These are phyloP conservation scores for Alternaria tenuissima DNA, from an alignment of 2,329 filamentous ascomycete genomes.

Conservation along the genomic window DNA sequence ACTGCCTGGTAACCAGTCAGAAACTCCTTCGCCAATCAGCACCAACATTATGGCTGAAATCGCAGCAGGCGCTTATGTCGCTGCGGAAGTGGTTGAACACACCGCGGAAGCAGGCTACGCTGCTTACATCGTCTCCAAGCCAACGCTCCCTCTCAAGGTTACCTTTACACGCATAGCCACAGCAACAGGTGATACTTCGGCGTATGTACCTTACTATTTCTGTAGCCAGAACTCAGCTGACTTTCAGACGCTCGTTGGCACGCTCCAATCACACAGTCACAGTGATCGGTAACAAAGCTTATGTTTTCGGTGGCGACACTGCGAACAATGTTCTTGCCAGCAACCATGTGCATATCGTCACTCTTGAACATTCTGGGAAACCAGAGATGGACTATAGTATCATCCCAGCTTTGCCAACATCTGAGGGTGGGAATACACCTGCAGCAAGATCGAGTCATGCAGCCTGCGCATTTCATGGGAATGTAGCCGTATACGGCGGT, in stretches of 20 bases:
- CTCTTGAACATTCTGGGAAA: constrained; percentile 41
- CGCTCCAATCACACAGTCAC: constrained; percentile 53
- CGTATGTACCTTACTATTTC: constrained; percentile 16
- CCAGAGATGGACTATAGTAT: constrained; percentile 52
- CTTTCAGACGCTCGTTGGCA: constrained; percentile 40
- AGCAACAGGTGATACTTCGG: constrained; percentile 45
- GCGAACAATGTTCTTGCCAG: constrained; percentile 47
- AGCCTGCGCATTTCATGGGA: constrained; percentile 51
- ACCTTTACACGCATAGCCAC: constrained; percentile 54
- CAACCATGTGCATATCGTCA: constrained; percentile 55
- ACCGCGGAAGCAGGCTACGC: constrained; percentile 52
- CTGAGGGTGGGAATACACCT: constrained; percentile 44
- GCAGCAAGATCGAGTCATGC: constrained; percentile 49
- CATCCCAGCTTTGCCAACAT: constrained; percentile 51
- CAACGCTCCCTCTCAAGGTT: constrained; percentile 54
- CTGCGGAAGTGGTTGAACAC: constrained; percentile 51
- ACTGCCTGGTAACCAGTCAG: background rate
- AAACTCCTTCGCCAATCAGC: background rate
- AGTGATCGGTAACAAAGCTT: constrained; percentile 53
- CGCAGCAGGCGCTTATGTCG: constrained; percentile 49
- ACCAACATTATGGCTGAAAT: constrained; percentile 50
- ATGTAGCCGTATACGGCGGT: constrained; percentile 53
- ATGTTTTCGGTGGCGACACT: constrained; percentile 56
- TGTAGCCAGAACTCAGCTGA: background rate
- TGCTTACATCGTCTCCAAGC: constrained; percentile 54